phyloP scores from a whole-genome alignment of 2,329 filamentous ascomycete genomes.

The Claviceps sorghi region DNA sequence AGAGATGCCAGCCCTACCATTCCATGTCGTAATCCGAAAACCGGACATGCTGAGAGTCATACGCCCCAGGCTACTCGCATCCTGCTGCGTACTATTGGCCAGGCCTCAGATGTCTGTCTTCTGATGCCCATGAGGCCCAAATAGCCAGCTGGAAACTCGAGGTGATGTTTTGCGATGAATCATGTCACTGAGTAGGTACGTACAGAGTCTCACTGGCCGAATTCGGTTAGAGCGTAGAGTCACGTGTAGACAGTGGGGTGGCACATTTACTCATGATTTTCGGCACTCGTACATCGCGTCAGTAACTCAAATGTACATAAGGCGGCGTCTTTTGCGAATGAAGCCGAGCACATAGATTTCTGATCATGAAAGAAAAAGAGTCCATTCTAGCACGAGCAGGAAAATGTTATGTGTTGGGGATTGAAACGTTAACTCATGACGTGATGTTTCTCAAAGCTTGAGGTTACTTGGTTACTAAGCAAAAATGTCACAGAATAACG shows the following conservation, averaged over 20 bases:
- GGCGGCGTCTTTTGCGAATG: neutral
- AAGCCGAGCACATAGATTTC: neutral
- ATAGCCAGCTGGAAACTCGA: neutral
- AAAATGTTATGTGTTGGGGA: neutral
- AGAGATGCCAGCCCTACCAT: slow-evolving; percentile 39
- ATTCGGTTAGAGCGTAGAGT: neutral
- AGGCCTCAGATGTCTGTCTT: neutral
- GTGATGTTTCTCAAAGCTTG: neutral
- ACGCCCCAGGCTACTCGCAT: neutral
- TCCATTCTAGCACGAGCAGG: neutral
- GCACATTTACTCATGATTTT: neutral
- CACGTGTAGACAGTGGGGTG: neutral
- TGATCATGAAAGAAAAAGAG: neutral
- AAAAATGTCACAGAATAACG: neutral
- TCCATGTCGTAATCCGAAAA: slow-evolving; percentile 75
- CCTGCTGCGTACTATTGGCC: neutral
- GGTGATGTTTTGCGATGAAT: neutral
- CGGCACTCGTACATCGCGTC: neutral
- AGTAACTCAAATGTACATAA: too few relatives aligned
- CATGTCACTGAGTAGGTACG: neutral
- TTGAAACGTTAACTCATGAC: neutral
- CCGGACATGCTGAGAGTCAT: slow-evolving; percentile 37
- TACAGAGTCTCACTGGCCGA: neutral
- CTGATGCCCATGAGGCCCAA: neutral
- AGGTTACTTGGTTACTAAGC: neutral